A percentile compares a stretch with the other conserved stretches of the same genome.
Evolutionary conservation across 2,329 filamentous ascomycete genomes (phyloP).

Genomic region (Emmonsiellopsis sp.): DNA sequence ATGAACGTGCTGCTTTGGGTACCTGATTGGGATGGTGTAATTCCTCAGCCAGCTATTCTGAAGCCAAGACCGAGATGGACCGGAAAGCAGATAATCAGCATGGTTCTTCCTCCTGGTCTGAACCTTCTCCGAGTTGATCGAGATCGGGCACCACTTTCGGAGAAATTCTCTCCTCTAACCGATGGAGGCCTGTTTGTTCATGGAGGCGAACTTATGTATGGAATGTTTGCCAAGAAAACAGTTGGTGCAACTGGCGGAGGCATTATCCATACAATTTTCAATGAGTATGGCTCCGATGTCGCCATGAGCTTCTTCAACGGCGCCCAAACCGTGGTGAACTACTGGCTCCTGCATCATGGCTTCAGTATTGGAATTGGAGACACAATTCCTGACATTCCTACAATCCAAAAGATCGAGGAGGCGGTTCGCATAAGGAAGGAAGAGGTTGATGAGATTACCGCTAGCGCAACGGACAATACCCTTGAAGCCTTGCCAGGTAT

Average conservation of each 20-base stretch:
- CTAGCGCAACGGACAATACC: slow-evolving; percentile 69
- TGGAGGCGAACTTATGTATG: slow-evolving; percentile 81
- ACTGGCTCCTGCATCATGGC: slow-evolving; percentile 93
- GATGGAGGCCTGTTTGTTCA: slow-evolving; percentile 78
- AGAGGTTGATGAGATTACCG: slow-evolving; percentile 67
- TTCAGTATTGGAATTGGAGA: slow-evolving; percentile 98
- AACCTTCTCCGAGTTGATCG: slow-evolving; percentile 61
- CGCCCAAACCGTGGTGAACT: slow-evolving; percentile 86
- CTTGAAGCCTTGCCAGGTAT: slow-evolving; percentile 94
- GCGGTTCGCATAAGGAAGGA: slow-evolving; percentile 74
- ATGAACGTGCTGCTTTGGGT: slow-evolving; percentile 99
- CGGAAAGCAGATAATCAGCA: slow-evolving; percentile 92
- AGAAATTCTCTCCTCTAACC: slow-evolving; percentile 51
- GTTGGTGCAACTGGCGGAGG: slow-evolving; percentile 84
- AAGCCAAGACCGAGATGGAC: slow-evolving; percentile 93
- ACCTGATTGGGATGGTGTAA: slow-evolving; percentile 90
- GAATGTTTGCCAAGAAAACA: slow-evolving; percentile 84
- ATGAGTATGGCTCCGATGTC: slow-evolving; percentile 76
- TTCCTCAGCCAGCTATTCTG: slow-evolving; percentile 85
- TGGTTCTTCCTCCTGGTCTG: slow-evolving; percentile 80
- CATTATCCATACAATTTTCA: slow-evolving; percentile 93
- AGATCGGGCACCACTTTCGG: slow-evolving; percentile 46
- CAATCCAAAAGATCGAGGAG: slow-evolving; percentile 73
- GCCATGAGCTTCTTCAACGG: slow-evolving; percentile 95
- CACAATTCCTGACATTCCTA: slow-evolving; percentile 80